Base-by-base conservation (phyloP, 352 stramenopile genomes). In the Globisporangium canariense region DNA sequence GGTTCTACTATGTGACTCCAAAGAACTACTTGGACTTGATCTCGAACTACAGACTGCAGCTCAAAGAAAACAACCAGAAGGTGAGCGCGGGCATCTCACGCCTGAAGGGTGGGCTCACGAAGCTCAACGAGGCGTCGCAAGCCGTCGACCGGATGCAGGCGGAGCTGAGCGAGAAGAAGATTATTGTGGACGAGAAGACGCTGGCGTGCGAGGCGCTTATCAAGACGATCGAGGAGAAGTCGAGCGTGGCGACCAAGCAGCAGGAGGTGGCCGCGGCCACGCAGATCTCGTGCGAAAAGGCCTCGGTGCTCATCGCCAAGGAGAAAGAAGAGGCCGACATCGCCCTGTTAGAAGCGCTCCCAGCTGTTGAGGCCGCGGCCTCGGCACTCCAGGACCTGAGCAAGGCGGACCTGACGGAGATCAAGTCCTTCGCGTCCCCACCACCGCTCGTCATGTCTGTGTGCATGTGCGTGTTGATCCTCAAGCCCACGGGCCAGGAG, bases 1-100 rank as follows among this genome's bases (percentile, higher is more conserved):
- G 95, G 0, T 88, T 96, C 69, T 98, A 98, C 79, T 98, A 98
- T 70, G 95, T 98, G n/a, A 98, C 96, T 3, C 95, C 96, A 0
- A 98, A 98, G 71, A 98, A 98, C 67, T 98, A 98, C 61, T 71
- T 98, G 18, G 96, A 98, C 70, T 98, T 98, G 54, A 97, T 98
- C 49, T 75, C 80, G 1, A 98, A 98, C 62, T 98, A 98, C 69
- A 74, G 91, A 3, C 70, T 88, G 36, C 89, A 97, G 51, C 76
- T 98, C 8, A 94, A 97, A 57, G 80, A 93, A 34, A 98, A 97
- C 65, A 90, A 91, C 32, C 66, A 86, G 8, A 97, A 94, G 51
- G 92, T 98, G 36, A 91, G 91, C n/a, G 79, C 76, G 0, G 92
- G 88, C 38, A 96, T 98, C 41, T 88, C 93, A 22, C 82, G 95